A percentile compares a stretch with the other conserved stretches of the same genome.
phyloP scores from a whole-genome alignment of 1,284 basidiomycete species.

The Leucoagaricus sp. region DNA sequence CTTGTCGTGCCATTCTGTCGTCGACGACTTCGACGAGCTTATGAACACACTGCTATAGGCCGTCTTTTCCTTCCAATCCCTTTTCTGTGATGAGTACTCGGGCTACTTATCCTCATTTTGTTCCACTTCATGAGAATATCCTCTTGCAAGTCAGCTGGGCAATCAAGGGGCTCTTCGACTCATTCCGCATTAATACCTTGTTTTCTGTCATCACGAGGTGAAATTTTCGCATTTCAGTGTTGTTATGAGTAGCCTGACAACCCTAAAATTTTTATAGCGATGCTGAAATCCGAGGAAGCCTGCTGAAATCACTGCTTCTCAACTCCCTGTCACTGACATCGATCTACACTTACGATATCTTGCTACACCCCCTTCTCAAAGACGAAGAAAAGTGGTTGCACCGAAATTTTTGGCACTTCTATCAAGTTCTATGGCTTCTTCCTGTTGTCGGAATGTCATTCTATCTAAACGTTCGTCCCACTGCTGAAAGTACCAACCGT shows the following conservation, averaged over 20 bases:
- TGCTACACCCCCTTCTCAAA: constrained; percentile 69
- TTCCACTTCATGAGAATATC: constrained; percentile 61
- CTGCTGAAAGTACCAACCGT: not conserved
- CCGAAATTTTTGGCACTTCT: constrained; percentile 72
- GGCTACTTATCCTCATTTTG: constrained; percentile 64
- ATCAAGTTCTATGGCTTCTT: constrained; percentile 73
- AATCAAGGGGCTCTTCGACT: constrained; percentile 63
- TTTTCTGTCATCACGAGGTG: constrained; percentile 49
- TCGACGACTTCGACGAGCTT: not conserved
- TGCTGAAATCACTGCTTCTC: constrained; percentile 71
- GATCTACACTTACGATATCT: constrained; percentile 70
- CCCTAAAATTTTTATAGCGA: constrained; percentile 45
- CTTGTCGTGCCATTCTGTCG: not conserved
- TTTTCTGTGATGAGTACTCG: constrained; percentile 36
- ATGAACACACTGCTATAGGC: not conserved
- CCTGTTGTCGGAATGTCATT: constrained; percentile 72
- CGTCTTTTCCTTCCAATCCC: not conserved
- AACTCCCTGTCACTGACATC: constrained; percentile 70
- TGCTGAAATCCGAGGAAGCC: constrained; percentile 68
- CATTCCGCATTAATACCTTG: constrained; percentile 71
- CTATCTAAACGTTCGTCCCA: constrained; percentile 69
- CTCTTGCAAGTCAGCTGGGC: constrained; percentile 60
- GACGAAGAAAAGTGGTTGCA: constrained; percentile 67
- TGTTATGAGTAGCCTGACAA: not conserved
- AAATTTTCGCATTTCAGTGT: constrained; percentile 8